A percentile compares a stretch with the other conserved stretches of the same genome.
These are phyloP conservation scores for Talaromyces sp. DNA, from an alignment of 2,329 filamentous ascomycete genomes.

Conservation along the genomic window DNA sequence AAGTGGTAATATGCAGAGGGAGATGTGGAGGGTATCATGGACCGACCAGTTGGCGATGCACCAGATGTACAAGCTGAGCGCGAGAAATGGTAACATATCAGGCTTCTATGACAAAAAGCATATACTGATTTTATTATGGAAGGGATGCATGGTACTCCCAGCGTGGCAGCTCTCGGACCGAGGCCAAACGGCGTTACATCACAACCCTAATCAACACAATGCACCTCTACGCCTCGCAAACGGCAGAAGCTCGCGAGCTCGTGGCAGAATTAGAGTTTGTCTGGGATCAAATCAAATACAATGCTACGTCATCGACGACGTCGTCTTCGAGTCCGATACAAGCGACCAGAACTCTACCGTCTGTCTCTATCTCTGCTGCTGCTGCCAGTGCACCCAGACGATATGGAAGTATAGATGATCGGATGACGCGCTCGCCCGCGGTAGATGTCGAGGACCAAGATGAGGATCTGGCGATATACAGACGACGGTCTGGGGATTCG, in stretches of 20 bases:
- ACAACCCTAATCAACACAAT: slow-evolving; percentile 93
- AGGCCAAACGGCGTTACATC: slow-evolving; percentile 92
- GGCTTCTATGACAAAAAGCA: not conserved
- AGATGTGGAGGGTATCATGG: slow-evolving; percentile 91
- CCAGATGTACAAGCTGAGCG: slow-evolving; percentile 53
- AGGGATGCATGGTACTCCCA: slow-evolving; percentile 94
- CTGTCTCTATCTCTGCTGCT: slow-evolving; percentile 16
- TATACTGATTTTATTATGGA: not conserved
- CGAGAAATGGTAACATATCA: slow-evolving; percentile 74
- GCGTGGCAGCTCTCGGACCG: slow-evolving; percentile 75
- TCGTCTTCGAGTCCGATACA: slow-evolving; percentile 29
- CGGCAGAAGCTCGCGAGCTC: slow-evolving; percentile 74
- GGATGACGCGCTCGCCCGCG: slow-evolving; percentile 29
- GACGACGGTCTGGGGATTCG: slow-evolving; percentile 43
- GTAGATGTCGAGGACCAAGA: slow-evolving; percentile 31
- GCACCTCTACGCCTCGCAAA: slow-evolving; percentile 87
- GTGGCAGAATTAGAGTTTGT: slow-evolving; percentile 97
- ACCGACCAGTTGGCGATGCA: slow-evolving; percentile 61
- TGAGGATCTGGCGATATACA: slow-evolving; percentile 48
- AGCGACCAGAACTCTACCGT: slow-evolving; percentile 28
- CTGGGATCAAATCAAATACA: slow-evolving; percentile 93
- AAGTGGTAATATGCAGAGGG: slow-evolving; percentile 58
- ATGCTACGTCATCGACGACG: slow-evolving; percentile 57
- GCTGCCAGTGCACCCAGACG: slow-evolving; percentile 19
- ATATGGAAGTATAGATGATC: slow-evolving; percentile 36